These are phyloP conservation scores for Saccharomyces hybrid DNA, from an alignment of 1,139 yeast species.

Conservation along the genomic window DNA sequence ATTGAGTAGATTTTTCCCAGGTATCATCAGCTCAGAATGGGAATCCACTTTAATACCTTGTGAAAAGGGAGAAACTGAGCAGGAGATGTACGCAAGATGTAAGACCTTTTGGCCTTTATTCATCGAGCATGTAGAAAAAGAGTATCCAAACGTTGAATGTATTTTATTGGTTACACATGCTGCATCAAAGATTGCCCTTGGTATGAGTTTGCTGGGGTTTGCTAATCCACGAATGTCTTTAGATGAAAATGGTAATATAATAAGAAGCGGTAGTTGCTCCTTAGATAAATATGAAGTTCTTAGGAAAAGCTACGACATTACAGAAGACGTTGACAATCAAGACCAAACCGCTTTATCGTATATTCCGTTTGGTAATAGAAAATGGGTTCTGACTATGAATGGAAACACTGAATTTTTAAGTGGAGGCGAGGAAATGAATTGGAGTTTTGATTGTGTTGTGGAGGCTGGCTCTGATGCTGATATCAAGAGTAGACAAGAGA, in stretches of 20 bases:
- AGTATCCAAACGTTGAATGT: conserved; percentile 48
- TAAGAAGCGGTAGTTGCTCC: conserved; percentile 52
- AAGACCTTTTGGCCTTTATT: conserved; percentile 43
- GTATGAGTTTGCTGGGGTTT: conserved; percentile 54
- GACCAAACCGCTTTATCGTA: background rate
- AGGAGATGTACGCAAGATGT: conserved; percentile 53
- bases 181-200: conserved; percentile 73
- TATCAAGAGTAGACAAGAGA: conserved; percentile 38
- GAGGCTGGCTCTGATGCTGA: conserved; percentile 75
- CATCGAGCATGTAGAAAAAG: conserved; percentile 43
- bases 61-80: conserved; percentile 56
- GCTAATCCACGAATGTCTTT: conserved; percentile 40
- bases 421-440: conserved; percentile 81
- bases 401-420: conserved; percentile 61
- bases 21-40: conserved; percentile 40
- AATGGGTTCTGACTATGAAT: conserved; percentile 53
- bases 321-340: conserved; percentile 16
- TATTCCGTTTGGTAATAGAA: conserved; percentile 17
- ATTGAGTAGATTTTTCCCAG: conserved; percentile 46
- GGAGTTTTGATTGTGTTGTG: conserved; percentile 57
- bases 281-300: conserved; percentile 48
- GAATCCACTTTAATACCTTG: conserved; percentile 49
- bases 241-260: conserved; percentile 43
- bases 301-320: conserved; percentile 32
- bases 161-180: conserved; percentile 72